Evolutionary conservation across 2,329 filamentous ascomycete species (phyloP).

Genomic region (Myriosclerotinia scirpicola): DNA sequence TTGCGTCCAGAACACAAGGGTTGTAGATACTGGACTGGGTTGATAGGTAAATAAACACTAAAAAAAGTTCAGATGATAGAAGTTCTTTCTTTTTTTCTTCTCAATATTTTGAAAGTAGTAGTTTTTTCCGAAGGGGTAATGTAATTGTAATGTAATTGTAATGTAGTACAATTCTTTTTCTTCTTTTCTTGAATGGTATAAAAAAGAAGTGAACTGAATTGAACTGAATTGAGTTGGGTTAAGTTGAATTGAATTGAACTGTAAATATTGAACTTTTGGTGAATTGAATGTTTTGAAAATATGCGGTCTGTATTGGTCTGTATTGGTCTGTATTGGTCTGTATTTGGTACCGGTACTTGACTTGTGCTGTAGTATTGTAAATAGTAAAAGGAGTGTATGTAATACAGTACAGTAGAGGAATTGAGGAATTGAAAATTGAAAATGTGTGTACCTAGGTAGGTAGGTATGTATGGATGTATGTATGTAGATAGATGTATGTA

Average conservation of each 20-base stretch:
- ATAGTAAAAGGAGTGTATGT: too few relatives aligned
- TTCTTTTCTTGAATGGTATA: conserved; percentile 1
- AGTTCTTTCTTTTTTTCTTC: conserved; percentile 21
- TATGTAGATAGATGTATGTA: not conserved
- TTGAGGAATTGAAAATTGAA: too few relatives aligned
- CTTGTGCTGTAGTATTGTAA: too few relatives aligned
- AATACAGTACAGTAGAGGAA: too few relatives aligned
- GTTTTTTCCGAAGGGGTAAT: not conserved
- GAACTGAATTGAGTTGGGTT: not conserved
- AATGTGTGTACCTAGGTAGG: too few relatives aligned
- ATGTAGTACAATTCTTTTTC: conserved; percentile 2
- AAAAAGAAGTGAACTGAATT: not conserved
- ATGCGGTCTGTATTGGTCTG: too few relatives aligned
- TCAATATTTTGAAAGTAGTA: not conserved
- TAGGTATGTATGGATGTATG: too few relatives aligned
- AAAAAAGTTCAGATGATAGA: conserved; percentile 1
- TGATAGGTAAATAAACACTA: conserved; percentile 9
- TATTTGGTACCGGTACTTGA: too few relatives aligned
- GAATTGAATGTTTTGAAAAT: conserved; percentile 8
- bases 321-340: too few relatives aligned
- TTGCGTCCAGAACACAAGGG: too few relatives aligned
- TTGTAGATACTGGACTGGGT: not conserved
- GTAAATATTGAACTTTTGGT: too few relatives aligned
- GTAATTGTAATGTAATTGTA: not conserved
- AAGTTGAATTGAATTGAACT: not conserved